Conservation (phyloP, 1,139 yeast species). For the Candida pseudocylindracea region DNA sequence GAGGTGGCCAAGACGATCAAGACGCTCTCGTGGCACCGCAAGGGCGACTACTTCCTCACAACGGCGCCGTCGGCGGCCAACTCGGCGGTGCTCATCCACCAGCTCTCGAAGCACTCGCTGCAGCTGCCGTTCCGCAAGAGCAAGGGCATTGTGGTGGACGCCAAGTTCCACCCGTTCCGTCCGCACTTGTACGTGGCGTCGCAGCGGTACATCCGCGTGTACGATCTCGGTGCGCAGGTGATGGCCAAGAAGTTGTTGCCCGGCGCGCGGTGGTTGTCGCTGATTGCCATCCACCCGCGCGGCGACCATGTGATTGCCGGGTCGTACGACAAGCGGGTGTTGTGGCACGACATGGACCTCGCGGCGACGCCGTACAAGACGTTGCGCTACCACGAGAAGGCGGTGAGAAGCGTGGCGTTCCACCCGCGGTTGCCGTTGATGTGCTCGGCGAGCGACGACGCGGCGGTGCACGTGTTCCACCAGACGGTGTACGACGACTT, state of each 20-base stretch:
- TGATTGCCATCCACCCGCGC: conserved; percentile 84
- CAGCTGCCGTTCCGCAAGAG: conserved; percentile 92
- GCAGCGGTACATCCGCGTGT: conserved; percentile 76
- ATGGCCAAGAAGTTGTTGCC: conserved; percentile 72
- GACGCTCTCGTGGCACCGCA: conserved; percentile 85
- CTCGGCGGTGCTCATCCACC: conserved; percentile 83
- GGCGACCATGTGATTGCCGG: conserved; percentile 90
- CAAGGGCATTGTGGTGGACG: conserved; percentile 88
- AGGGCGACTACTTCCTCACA: conserved; percentile 90
- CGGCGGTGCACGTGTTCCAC: conserved; percentile 83
- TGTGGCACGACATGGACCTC: conserved; percentile 94
- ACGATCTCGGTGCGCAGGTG: conserved; percentile 74
- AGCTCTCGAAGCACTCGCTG: conserved; percentile 82
- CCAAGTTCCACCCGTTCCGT: conserved; percentile 89
- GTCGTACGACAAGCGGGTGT: conserved; percentile 82
- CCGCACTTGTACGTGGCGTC: conserved; percentile 91
- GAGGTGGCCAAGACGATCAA: conserved; percentile 57
- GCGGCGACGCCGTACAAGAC: conserved; percentile 87
- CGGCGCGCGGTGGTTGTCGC: conserved; percentile 88
- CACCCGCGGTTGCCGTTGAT: conserved; percentile 80
- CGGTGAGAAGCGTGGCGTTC: conserved; percentile 73
- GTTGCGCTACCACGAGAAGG: conserved; percentile 81
- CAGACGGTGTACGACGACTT: conserved; percentile 92
- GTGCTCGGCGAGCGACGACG: conserved; percentile 96
- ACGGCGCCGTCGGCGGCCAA: conserved; percentile 82